A percentile compares a stretch with the other conserved stretches of the same genome.
phyloP scores from a whole-genome alignment of 345 rosid species.

The Euphorbia pulcherrima region DNA sequence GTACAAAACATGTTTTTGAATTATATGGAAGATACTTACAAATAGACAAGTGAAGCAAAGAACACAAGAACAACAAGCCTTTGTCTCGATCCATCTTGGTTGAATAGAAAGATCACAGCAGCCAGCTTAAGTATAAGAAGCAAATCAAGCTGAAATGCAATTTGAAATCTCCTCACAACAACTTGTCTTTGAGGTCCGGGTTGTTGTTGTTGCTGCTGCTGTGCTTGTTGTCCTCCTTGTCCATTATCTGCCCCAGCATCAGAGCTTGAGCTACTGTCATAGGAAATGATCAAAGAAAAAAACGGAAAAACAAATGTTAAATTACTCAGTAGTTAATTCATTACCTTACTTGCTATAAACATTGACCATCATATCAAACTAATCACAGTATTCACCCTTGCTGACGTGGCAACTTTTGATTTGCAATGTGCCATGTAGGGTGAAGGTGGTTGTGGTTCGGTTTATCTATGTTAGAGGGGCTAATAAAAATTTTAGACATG shows the following conservation, averaged over 20 bases:
- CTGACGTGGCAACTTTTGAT: no score
- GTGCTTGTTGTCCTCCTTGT: constrained; percentile 39
- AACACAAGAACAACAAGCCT: constrained; percentile 79
- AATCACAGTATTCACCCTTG: no score
- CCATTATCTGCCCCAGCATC: constrained; percentile 48
- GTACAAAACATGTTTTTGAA: neutral
- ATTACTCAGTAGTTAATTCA: neutral
- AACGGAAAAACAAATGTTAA: neutral
- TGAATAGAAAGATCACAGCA: constrained; percentile 85
- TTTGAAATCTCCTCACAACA: constrained; percentile 79
- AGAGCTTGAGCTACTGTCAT: constrained; percentile 29
- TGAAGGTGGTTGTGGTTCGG: no score
- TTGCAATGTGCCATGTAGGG: no score
- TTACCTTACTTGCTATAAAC: neutral
- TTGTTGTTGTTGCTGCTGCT: constrained; percentile 58
- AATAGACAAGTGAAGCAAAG: constrained; percentile 75
- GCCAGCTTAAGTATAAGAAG: constrained; percentile 87
- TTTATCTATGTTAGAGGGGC: no score
- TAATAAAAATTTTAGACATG: no score
- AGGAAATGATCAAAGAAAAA: neutral
- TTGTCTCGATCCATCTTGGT: constrained; percentile 98
- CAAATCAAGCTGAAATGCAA: constrained; percentile 88
- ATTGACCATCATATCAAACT: no score
- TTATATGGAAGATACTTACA: constrained; percentile 49
- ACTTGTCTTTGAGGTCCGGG: constrained; percentile 67